These are phyloP conservation scores for Hanseniaspora thailandica DNA, from an alignment of 805 yeast species.

Conservation along the genomic window DNA sequence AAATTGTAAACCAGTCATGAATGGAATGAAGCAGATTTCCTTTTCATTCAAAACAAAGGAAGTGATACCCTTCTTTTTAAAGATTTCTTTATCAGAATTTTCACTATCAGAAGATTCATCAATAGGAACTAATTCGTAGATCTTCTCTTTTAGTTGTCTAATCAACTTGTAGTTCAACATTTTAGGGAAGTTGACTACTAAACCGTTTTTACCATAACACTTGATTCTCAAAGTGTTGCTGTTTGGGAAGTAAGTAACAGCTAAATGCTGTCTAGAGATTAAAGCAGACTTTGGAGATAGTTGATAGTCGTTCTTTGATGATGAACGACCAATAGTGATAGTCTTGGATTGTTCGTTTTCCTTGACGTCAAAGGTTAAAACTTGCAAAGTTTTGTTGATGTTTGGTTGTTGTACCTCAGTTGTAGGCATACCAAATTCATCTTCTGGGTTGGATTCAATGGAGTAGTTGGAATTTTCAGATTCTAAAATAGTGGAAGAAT, in stretches of 20 bases:
- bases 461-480: neutral
- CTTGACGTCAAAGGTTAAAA: slow-evolving; percentile 20
- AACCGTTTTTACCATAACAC: slow-evolving; percentile 78
- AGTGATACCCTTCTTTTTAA: slow-evolving; percentile 19
- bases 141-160: slow-evolving; percentile 18
- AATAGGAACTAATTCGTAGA: slow-evolving; percentile 22
- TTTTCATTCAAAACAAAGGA: slow-evolving; percentile 38
- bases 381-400: neutral
- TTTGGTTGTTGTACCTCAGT: neutral
- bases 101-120: neutral
- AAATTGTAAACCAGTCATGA: slow-evolving; percentile 46
- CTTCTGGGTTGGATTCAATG: slow-evolving; percentile 3
- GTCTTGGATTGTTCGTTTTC: slow-evolving; percentile 12
- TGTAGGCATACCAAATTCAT: slow-evolving; percentile 14
- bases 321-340: slow-evolving; percentile 25
- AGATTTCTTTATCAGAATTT: slow-evolving; percentile 18
- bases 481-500: slow-evolving; percentile 5
- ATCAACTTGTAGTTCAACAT: slow-evolving; percentile 28
- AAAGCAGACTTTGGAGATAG: slow-evolving; percentile 25
- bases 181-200: slow-evolving; percentile 52
- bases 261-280: slow-evolving; percentile 28
- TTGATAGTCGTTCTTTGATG: slow-evolving; percentile 24
- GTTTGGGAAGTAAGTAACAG: slow-evolving; percentile 31
- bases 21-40: slow-evolving; percentile 57
- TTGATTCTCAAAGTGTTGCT: slow-evolving; percentile 39